Conservation (phyloP, 2,329 filamentous ascomycete species). For the Ramularia endophylla region DNA sequence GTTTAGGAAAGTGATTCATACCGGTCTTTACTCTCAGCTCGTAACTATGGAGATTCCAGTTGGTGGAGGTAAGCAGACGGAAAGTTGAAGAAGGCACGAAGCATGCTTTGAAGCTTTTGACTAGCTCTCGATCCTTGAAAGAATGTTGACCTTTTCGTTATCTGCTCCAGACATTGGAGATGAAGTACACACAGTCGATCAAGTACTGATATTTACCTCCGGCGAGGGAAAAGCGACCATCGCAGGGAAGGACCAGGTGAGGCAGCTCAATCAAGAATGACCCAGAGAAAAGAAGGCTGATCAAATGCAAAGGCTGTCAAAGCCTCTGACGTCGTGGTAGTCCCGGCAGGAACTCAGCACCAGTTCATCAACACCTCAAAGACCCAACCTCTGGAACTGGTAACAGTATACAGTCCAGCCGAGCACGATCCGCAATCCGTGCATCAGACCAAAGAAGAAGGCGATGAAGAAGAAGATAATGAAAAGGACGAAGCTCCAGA, state of each 20-base stretch:
- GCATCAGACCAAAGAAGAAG: conserved; percentile 58
- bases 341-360: conserved; percentile 60
- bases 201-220: conserved; percentile 59
- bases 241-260: conserved; percentile 50
- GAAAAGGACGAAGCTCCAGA: conserved; percentile 56
- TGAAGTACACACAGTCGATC: conserved; percentile 60
- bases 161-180: conserved; percentile 68
- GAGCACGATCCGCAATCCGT: conserved; percentile 56
- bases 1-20: conserved; percentile 58
- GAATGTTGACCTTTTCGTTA: no score
- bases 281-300: conserved; percentile 11
- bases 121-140: no score
- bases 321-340: conserved; percentile 54
- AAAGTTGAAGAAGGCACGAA: no score
- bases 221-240: conserved; percentile 55
- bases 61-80: no score
- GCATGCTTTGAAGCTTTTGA: no score
- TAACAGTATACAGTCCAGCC: conserved; percentile 58
- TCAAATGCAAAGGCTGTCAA: conserved; percentile 37
- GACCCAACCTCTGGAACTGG: conserved; percentile 52
- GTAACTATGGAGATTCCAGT: conserved; percentile 61
- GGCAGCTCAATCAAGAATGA: not conserved
- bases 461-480: conserved; percentile 56
- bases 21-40: conserved; percentile 57
- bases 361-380: conserved; percentile 58